Conservation (phyloP, 2,329 filamentous ascomycete genomes). For the Cercospora berteroae region DNA sequence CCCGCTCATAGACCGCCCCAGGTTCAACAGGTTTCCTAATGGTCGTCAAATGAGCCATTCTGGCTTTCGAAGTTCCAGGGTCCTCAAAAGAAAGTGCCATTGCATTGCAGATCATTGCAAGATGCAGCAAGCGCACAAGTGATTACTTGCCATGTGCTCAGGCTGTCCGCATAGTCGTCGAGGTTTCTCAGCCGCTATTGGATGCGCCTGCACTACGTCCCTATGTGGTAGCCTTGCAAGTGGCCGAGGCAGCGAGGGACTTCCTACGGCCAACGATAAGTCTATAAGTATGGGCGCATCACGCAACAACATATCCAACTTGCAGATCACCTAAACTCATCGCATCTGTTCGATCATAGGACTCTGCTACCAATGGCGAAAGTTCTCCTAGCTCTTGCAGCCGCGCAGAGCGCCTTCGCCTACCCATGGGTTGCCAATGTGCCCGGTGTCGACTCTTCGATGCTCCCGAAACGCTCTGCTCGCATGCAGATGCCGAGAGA, state of each 20-base stretch:
- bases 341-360: background rate
- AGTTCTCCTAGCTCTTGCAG: constrained; percentile 14
- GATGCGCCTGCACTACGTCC: background rate
- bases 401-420: constrained; percentile 28
- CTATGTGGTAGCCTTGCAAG: background rate
- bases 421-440: constrained; percentile 41
- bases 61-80: background rate
- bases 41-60: background rate
- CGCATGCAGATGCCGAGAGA: constrained; percentile 16
- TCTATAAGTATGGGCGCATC: background rate
- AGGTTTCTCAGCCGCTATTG: background rate
- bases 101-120: constrained; percentile 12
- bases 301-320: background rate
- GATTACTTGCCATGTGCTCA: background rate
- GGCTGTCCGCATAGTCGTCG: background rate
- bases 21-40: background rate
- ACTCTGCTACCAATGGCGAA: constrained; percentile 7
- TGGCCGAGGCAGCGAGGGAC: constrained; percentile 6
- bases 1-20: no score
- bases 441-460: constrained; percentile 39
- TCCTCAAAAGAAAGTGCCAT: background rate
- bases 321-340: background rate
- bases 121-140: background rate
- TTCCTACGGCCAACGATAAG: background rate
- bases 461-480: constrained; percentile 26